Evolutionary conservation across 129 eudicot species (phyloP).

Genomic region (Scalesia atractyloides): DNA sequence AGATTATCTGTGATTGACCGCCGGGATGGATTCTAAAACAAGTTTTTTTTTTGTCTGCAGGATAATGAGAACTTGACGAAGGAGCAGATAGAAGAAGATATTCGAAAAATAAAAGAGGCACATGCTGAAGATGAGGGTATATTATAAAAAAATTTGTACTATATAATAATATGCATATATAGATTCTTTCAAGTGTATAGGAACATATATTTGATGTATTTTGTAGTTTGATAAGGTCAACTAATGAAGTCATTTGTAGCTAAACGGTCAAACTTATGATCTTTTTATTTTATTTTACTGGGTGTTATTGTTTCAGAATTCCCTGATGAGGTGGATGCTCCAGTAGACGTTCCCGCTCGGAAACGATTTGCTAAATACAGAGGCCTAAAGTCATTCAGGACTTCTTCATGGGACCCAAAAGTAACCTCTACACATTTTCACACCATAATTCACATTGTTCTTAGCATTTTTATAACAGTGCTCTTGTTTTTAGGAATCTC

Average conservation of each 20-base stretch:
- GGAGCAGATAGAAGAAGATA: slow-evolving; percentile 95
- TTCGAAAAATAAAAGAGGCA: slow-evolving; percentile 75
- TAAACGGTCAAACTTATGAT: no score
- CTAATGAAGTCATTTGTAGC: no score
- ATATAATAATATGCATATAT: not conserved
- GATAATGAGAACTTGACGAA: slow-evolving; percentile 84
- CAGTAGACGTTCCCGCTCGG: slow-evolving; percentile 84
- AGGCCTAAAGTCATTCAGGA: slow-evolving; percentile 92
- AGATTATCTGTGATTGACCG: not conserved
- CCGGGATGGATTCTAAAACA: not conserved
- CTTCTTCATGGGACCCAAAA: slow-evolving; percentile 98
- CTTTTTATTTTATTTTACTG: not conserved
- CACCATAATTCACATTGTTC: not conserved
- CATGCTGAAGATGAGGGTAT: slow-evolving; percentile 99
- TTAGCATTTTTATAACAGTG: not conserved
- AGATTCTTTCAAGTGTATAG: not conserved
- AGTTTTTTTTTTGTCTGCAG: slow-evolving; percentile 41
- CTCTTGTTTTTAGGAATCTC: slow-evolving; percentile 63
- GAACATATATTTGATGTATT: no score
- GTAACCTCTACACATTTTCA: slow-evolving; percentile 32
- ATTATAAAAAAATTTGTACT: not conserved
- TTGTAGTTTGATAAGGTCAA: not conserved
- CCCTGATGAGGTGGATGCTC: slow-evolving; percentile 97
- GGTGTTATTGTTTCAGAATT: slow-evolving; percentile 52
- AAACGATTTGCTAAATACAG: slow-evolving; percentile 96